phyloP scores from a whole-genome alignment of 768 basidiomycete species.

The Chiua virens region DNA sequence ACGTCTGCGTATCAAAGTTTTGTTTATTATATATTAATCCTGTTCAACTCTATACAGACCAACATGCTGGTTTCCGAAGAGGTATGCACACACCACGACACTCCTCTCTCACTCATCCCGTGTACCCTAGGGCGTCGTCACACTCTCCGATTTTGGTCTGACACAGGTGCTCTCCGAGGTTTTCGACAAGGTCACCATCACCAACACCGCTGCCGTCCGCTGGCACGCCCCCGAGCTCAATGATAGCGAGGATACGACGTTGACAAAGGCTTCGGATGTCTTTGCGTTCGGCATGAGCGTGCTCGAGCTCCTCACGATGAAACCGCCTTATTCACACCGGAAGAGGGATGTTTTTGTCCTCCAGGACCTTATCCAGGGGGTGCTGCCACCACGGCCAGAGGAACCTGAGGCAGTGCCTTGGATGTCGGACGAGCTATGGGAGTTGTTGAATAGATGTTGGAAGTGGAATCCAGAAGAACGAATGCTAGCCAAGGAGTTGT shows the following conservation, averaged over 20 bases:
- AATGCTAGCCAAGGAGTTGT: slow-evolving; percentile 42
- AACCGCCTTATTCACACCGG: slow-evolving; percentile 48
- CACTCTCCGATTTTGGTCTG: slow-evolving; percentile 65
- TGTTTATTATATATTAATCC: neutral
- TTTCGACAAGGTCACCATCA: slow-evolving; percentile 51
- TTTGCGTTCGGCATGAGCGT: slow-evolving; percentile 64
- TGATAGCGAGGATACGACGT: slow-evolving; percentile 39
- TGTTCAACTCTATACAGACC: slow-evolving; percentile 32
- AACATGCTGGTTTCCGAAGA: slow-evolving; percentile 58
- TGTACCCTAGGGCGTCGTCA: slow-evolving; percentile 45
- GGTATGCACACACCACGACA: slow-evolving; percentile 29
- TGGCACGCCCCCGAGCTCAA: slow-evolving; percentile 66
- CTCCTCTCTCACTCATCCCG: neutral
- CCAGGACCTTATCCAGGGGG: slow-evolving; percentile 39
- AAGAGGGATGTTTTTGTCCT: slow-evolving; percentile 53
- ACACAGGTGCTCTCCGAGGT: slow-evolving; percentile 61
- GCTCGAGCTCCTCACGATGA: slow-evolving; percentile 56
- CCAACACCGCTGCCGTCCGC: slow-evolving; percentile 46
- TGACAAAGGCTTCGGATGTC: slow-evolving; percentile 50
- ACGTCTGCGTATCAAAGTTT: slow-evolving; percentile 22
- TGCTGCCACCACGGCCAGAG: slow-evolving; percentile 45
- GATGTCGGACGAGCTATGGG: slow-evolving; percentile 51
- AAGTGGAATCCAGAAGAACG: slow-evolving; percentile 35
- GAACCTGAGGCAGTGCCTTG: slow-evolving; percentile 33
- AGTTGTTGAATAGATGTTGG: slow-evolving; percentile 49